Evolutionary conservation across 108 stramenopile genomes (phyloP).

Genomic region (Skeletonema grethae): DNA sequence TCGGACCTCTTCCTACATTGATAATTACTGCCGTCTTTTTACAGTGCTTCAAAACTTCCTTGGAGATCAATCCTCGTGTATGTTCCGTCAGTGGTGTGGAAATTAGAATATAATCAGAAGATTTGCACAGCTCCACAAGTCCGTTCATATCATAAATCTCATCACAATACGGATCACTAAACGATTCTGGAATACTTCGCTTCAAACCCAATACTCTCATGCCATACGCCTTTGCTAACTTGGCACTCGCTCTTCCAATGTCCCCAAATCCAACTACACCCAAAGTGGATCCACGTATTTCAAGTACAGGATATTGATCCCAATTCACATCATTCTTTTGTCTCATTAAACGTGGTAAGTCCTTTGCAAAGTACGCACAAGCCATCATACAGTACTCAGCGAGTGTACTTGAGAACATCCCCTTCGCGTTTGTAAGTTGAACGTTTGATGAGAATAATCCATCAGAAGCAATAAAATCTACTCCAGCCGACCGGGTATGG

Average conservation of each 20-base stretch:
- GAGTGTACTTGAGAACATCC: slow-evolving; percentile 82
- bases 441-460: slow-evolving; percentile 45
- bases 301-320: slow-evolving; percentile 71
- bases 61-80: slow-evolving; percentile 66
- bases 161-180: slow-evolving; percentile 65
- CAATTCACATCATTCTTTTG: slow-evolving; percentile 70
- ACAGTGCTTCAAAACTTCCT: slow-evolving; percentile 60
- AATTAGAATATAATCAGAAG: slow-evolving; percentile 83
- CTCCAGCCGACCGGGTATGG: slow-evolving; percentile 81
- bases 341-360: slow-evolving; percentile 79
- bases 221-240: slow-evolving; percentile 81
- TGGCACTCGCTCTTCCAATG: slow-evolving; percentile 85
- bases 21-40: slow-evolving; percentile 83
- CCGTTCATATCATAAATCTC: slow-evolving; percentile 56
- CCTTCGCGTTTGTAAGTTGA: slow-evolving; percentile 89
- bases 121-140: slow-evolving; percentile 53
- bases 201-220: slow-evolving; percentile 84
- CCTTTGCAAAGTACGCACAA: slow-evolving; percentile 91
- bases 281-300: slow-evolving; percentile 81
- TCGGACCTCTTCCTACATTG: slow-evolving; percentile 88
- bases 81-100: slow-evolving; percentile 77
- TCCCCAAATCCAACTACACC: slow-evolving; percentile 91
- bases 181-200: slow-evolving; percentile 48
- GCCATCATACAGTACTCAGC: slow-evolving; percentile 92
- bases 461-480: slow-evolving; percentile 70